Base-by-base conservation (phyloP, 192 early-diverging fungal species). In the Gorgonomyces haynaldii region DNA sequence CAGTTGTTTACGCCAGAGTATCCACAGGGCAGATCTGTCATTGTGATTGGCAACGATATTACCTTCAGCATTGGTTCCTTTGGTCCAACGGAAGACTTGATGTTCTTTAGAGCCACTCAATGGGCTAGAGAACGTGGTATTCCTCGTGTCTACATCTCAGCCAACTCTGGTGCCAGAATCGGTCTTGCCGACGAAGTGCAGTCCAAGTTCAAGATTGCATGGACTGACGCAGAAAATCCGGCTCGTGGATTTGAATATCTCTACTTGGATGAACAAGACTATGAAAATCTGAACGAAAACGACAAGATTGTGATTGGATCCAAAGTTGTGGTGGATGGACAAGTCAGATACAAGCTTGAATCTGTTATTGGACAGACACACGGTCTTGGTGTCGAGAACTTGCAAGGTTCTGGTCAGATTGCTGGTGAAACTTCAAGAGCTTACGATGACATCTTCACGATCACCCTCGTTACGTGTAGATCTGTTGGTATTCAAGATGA, bases 21-120 rank as follows among this genome's bases (percentile, higher is more conserved):
- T 62, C 92, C 95, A 21, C 67, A 75, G n/a, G 84, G 84, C 22
- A 81, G 92, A 23, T 67, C 73, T 29, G 73, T 98, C 22, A 79
- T 96, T 43, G 87, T 96, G 15, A 85, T 98, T 69, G 91, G 91
- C 54, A 98, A 98, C 70, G 95, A 98, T 60, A 95, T 98, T 47
- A 98, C 95, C 8, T 91, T 75, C 67, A 83, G 89, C 63, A 94
- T 89, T 54, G 95, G 95, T 22, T 91, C 95, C 25, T 98, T 98
- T 60, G 95, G 95, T 41, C 81, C 89, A 1, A 76, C 66, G 27
- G 95, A 98, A 66, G 95, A 98, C 60, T 58, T 79, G 54, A 64
- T 95, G 42, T 98, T 96, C 69, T 87, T 71, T 64, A 87, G 84
- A 55, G 95, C 90, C 6, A 87, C 95, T 9, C 81, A 92, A 68